Evolutionary conservation across 2,329 filamentous ascomycete species (phyloP), one percentile per base, ranked within the genome.

Genomic region (Aspergillus pseudotamarii): DNA sequence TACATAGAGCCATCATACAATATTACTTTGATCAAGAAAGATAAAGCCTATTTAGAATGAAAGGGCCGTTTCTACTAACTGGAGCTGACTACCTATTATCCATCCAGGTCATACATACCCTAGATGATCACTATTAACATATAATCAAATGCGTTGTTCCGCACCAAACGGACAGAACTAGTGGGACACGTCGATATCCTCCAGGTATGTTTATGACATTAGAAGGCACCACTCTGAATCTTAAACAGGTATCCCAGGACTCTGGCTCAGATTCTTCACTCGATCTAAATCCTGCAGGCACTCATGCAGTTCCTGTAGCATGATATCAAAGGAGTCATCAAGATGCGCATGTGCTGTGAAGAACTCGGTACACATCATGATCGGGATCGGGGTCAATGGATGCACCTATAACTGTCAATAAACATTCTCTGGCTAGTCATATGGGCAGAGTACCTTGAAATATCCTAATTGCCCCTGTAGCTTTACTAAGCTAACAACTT

Each of bases 351-450:
- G 68, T 1, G 63, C 59, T 1, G 68, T 64, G 41, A 69, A 61
- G 41, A 69, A 69, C 12, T 69, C 68, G 41, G 57, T 64, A 34
- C 68, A 69, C 63, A 69, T 68, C 62, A 64, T 64, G 19, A 69
- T 38, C 1, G 68, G 68, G 5, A 68, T 68, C 1, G 68, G 66
- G 3, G 66, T 68, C n/a, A 69, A 48, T 1, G 68, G 68, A 43
- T 69, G 68, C 4, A 69, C 68, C 68, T 69, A 38, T 10, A 36
- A 36, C 6, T 11, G 12, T 21, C 30, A 59, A 45, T 48, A 23
- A 10, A 6, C 19, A 16, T 10, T 43, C n/a, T 21, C n/a, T 10
- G 2, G 8, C 19, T 23, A 36, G 16, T 32, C 11, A 6, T 3
- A 54, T n/a, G 6, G 14, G 3, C 4, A 26, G 36, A 50, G 19